Conservation (phyloP, 495 filamentous ascomycete species). For the Terfezia claveryi region DNA sequence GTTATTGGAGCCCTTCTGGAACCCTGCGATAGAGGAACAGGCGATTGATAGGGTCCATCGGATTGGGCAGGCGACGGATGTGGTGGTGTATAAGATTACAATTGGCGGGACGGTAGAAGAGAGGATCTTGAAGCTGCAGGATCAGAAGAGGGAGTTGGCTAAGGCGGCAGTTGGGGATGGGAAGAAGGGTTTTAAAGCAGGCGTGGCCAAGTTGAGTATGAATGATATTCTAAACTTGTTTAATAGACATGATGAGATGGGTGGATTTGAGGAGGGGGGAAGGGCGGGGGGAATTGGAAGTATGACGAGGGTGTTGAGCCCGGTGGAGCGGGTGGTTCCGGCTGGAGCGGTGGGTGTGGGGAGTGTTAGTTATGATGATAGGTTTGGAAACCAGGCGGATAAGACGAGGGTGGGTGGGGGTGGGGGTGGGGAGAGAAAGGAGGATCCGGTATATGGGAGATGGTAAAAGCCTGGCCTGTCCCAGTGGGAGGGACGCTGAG, state of each 20-base stretch:
- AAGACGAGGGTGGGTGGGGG: not conserved
- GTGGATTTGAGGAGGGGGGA: constrained; percentile 1
- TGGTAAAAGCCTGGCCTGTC: not conserved
- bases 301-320: constrained; percentile 2
- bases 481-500: too few relatives aligned
- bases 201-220: constrained; percentile 62
- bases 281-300: constrained; percentile 9
- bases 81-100: constrained; percentile 58
- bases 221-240: constrained; percentile 86
- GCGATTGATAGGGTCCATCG: constrained; percentile 80
- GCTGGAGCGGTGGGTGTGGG: constrained; percentile 3
- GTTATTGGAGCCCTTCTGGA: constrained; percentile 76
- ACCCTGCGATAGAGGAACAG: constrained; percentile 82
- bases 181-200: constrained; percentile 32
- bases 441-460: constrained; percentile 10
- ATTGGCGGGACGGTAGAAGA: constrained; percentile 79
- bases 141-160: constrained; percentile 70
- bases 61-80: constrained; percentile 58
- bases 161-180: constrained; percentile 61
- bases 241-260: constrained; percentile 44
- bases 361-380: not conserved
- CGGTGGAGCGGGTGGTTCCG: constrained; percentile 2
- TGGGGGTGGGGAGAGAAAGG: constrained; percentile 3
- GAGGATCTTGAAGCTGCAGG: constrained; percentile 55
- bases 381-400: not conserved